phyloP scores from a whole-genome alignment of 1,284 basidiomycete genomes.

The Inonotus obliquus region DNA sequence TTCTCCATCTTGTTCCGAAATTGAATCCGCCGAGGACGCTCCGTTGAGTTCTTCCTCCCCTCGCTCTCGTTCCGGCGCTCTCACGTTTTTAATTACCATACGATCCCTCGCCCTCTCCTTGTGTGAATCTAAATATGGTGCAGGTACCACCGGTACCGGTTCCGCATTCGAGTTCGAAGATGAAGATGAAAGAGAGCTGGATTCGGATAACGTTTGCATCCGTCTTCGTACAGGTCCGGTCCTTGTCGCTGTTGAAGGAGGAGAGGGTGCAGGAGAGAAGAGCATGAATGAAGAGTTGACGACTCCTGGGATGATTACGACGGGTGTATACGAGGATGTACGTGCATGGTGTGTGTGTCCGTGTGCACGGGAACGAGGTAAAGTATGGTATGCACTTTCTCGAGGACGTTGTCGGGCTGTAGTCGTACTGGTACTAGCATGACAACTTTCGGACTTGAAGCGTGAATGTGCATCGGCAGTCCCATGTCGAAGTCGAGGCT shows the following conservation, averaged over 20 bases:
- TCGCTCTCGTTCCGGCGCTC: background rate
- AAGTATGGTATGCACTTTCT: background rate
- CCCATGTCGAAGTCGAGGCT: background rate
- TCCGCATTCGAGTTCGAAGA: background rate
- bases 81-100: background rate
- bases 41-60: background rate
- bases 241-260: too few species aligned
- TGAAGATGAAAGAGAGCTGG: background rate
- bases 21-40: background rate
- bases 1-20: too few species aligned
- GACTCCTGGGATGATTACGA: conserved; percentile 9
- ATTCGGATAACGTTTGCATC: background rate
- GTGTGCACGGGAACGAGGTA: background rate
- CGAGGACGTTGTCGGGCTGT: background rate
- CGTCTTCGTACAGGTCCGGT: background rate
- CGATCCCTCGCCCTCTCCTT: background rate
- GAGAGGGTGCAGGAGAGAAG: background rate
- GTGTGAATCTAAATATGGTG: background rate
- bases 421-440: background rate
- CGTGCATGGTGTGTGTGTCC: background rate
- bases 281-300: conserved; percentile 15
- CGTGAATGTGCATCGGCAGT: background rate
- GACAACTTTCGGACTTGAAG: background rate
- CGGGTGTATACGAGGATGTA: conserved; percentile 13
- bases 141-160: too few species aligned